Conservation (phyloP, 1,139 yeast genomes). For the Suhomyces anneliseae region DNA sequence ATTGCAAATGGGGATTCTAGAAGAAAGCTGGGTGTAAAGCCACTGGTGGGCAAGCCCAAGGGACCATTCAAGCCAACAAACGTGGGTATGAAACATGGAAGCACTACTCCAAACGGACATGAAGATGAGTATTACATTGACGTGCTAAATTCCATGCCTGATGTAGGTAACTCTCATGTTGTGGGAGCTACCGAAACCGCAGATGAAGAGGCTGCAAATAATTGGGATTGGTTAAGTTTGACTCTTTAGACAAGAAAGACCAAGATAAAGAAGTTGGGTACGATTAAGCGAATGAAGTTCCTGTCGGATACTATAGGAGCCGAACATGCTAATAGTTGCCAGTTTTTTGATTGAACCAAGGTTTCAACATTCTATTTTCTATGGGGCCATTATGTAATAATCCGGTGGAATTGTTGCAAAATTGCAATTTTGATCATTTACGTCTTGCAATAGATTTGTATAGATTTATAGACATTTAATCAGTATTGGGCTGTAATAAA, state of each 20-base stretch:
- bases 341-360: no score
- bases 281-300: no score
- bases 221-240: conserved; percentile 32
- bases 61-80: background rate
- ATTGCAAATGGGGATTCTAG: background rate
- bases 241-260: conserved; percentile 12
- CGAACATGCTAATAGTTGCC: no score
- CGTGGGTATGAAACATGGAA: background rate
- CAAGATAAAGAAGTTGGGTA: no score
- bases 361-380: no score
- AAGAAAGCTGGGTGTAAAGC: background rate
- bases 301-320: no score
- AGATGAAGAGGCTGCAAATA: conserved; percentile 14
- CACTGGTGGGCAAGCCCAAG: background rate
- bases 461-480: background rate
- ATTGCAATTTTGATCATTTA: no score
- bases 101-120: background rate
- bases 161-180: background rate
- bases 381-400: no score
- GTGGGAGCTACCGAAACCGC: conserved; percentile 5
- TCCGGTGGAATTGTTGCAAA: background rate
- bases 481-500: background rate
- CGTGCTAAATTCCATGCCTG: conserved; percentile 4
- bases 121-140: conserved; percentile 6
- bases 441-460: no score